Conservation (phyloP, 495 filamentous ascomycete species). For the Aspergillus hancockii region DNA sequence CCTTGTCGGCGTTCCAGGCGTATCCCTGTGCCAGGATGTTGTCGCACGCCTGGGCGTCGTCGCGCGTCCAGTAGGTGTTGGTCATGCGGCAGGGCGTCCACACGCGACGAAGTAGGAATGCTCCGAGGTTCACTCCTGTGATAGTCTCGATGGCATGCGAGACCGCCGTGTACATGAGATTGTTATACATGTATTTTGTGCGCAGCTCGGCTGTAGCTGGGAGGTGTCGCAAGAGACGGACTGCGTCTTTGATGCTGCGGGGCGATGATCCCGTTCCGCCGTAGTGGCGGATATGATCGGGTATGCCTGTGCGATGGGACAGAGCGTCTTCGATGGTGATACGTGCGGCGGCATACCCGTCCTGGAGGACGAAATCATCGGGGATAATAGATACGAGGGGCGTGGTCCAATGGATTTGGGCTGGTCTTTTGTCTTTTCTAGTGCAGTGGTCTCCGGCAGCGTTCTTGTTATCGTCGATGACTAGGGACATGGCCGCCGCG, state of each 20-base stretch:
- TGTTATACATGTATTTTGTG: background rate
- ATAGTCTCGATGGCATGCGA: slow-evolving; percentile 49
- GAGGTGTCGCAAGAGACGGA: slow-evolving; percentile 25
- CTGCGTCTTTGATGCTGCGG: background rate
- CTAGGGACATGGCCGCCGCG: slow-evolving; percentile 43
- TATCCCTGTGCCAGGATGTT: slow-evolving; percentile 13
- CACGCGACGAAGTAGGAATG: background rate
- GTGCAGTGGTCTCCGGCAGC: slow-evolving; percentile 11
- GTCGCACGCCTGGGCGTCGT: slow-evolving; percentile 16
- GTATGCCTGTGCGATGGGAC: slow-evolving; percentile 52
- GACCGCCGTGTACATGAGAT: slow-evolving; percentile 22
- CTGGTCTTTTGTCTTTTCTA: background rate
- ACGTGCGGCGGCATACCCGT: slow-evolving; percentile 39
- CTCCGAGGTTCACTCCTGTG: slow-evolving; percentile 49
- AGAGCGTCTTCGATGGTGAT: slow-evolving; percentile 53
- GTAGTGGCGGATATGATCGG: slow-evolving; percentile 31
- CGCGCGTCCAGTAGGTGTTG: slow-evolving; percentile 28
- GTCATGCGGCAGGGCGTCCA: background rate
- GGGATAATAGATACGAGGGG: slow-evolving; percentile 48
- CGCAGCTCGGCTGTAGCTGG: slow-evolving; percentile 28
- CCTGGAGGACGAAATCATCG: slow-evolving; percentile 50
- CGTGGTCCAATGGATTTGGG: slow-evolving; percentile 43
- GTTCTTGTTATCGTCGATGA: slow-evolving; percentile 39
- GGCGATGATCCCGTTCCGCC: slow-evolving; percentile 5
- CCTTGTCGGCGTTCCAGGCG: slow-evolving; percentile 6